Percentiles rank a stretch among this genome's conserved stretches.
Conservation (phyloP, 139 green algal genomes). For the Picochlorum sp. region DNA sequence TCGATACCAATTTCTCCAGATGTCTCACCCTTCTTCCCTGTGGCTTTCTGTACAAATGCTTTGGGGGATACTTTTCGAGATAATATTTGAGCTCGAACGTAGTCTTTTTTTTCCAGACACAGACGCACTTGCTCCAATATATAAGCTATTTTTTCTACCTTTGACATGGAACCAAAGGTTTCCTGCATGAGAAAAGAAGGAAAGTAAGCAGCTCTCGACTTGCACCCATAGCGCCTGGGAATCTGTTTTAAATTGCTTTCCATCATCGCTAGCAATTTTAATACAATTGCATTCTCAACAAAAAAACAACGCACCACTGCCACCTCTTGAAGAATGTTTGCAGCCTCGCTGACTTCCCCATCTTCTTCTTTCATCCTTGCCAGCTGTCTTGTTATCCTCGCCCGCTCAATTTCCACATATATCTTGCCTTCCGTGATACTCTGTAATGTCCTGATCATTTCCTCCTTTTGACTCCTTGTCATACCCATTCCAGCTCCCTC, state of each 20-base stretch:
- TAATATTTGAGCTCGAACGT: conserved; percentile 71
- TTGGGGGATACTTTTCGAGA: conserved; percentile 80
- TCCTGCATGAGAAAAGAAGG: conserved; percentile 51
- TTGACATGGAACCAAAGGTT: conserved; percentile 97
- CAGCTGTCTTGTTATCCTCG: conserved; percentile 75
- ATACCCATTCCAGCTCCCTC: conserved; percentile 39
- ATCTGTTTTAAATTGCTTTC: not conserved
- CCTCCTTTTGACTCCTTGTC: conserved; percentile 41
- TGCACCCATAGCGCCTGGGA: not conserved
- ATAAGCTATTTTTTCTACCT: conserved; percentile 96
- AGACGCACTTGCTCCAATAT: conserved; percentile 89
- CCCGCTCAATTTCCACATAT: conserved; percentile 98
- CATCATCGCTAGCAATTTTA: not conserved
- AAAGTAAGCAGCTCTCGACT: conserved; percentile 3
- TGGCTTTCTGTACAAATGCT: conserved; percentile 58
- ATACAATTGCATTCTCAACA: not conserved
- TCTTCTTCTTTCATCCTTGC: conserved; percentile 83
- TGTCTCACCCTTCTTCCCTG: conserved; percentile 49
- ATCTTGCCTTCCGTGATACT: conserved; percentile 97
- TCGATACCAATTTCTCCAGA: conserved; percentile 84
- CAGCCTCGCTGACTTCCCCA: conserved; percentile 83
- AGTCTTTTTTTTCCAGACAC: conserved; percentile 90
- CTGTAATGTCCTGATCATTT: conserved; percentile 92
- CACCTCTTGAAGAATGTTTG: conserved; percentile 93
- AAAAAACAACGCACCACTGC: no score